Conservation (phyloP, 2,329 filamentous ascomycete species). For the Trichoderma sp. region DNA sequence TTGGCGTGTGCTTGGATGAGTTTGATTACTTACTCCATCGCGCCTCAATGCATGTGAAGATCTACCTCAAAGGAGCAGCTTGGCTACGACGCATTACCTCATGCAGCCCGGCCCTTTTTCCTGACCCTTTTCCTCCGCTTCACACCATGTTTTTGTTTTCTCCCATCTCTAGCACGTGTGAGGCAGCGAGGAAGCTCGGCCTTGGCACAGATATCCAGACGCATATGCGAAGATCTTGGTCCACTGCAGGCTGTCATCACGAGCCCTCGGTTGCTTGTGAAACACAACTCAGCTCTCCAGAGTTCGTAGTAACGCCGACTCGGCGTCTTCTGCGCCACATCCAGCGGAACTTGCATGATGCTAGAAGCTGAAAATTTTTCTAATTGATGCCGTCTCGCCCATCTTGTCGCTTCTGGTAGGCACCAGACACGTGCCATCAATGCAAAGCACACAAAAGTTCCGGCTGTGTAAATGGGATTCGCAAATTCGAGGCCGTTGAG, state of each 20-base stretch:
- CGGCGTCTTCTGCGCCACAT: background rate
- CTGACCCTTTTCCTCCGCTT: background rate
- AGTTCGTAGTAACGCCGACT: constrained; percentile 11
- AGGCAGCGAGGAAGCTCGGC: background rate
- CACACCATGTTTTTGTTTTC: background rate
- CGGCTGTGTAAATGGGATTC: background rate
- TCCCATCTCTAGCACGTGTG: background rate
- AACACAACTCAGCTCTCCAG: background rate
- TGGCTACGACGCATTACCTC: background rate
- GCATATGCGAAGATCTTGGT: background rate
- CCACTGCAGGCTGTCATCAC: constrained; percentile 1
- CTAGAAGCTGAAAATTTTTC: background rate
- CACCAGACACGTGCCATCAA: background rate
- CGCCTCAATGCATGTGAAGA: background rate
- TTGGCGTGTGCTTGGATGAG: background rate
- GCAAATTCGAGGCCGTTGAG: background rate
- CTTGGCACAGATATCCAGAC: background rate
- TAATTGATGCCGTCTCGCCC: background rate
- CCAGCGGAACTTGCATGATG: background rate
- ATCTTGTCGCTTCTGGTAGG: background rate
- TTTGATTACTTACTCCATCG: background rate
- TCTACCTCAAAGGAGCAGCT: background rate
- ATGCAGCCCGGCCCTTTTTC: background rate
- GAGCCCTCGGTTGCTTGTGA: constrained; percentile 15
- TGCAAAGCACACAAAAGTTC: constrained; percentile 3